Conservation (phyloP, 129 eudicot species). For the Pulicaria dysenterica region DNA sequence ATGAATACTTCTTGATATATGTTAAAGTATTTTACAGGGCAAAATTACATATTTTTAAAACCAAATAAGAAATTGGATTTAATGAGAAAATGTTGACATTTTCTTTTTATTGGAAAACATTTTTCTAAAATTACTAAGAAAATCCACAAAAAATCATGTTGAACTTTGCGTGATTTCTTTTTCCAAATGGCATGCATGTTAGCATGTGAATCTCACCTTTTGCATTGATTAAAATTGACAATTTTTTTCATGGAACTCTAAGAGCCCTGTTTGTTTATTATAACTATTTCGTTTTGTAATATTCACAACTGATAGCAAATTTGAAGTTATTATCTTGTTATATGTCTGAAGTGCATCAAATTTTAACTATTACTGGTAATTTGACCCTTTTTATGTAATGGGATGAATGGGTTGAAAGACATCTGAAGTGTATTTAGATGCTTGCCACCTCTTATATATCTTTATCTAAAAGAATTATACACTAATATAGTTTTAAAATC, state of each 20-base stretch:
- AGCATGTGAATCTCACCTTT: neutral
- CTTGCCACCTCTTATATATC: neutral
- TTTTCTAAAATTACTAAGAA: slow-evolving; percentile 3
- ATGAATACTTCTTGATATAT: neutral
- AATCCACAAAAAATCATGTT: neutral
- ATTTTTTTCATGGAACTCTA: neutral
- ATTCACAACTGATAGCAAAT: neutral
- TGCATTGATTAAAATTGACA: neutral
- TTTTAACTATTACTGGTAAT: neutral
- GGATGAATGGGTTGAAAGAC: neutral
- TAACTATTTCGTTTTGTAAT: neutral
- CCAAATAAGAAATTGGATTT: neutral
- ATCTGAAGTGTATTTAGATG: neutral
- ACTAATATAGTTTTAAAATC: neutral
- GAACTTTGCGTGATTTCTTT: slow-evolving; percentile 7
- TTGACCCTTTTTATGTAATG: neutral
- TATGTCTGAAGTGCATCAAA: neutral
- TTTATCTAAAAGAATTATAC: neutral
- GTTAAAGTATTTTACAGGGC: neutral
- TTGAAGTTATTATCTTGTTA: neutral
- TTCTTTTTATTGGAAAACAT: neutral
- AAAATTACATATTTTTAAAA: slow-evolving; percentile 4
- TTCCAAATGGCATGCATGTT: neutral
- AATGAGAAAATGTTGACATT: neutral
- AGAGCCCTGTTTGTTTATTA: slow-evolving; percentile 9